Base-by-base conservation (phyloP, 768 basidiomycete species). In the Podaxis sp. region DNA sequence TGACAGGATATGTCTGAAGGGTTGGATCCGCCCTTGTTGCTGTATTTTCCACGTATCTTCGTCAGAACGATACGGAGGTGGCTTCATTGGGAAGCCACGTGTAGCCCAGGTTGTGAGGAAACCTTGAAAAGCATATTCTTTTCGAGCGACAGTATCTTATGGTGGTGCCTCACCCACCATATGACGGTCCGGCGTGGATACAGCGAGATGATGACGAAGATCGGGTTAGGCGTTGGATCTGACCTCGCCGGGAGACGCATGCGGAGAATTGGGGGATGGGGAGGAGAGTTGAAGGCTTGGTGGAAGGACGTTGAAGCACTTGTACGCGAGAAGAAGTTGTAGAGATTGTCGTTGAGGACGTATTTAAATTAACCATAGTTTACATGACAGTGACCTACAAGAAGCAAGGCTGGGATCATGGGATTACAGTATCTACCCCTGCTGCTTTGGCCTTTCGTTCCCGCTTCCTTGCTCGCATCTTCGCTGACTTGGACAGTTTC, bases 21-120 rank as follows among this genome's bases (percentile, higher is more conserved):
- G 88, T 73, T 89, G 21, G 87, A 89, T 64, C 86, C 87, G 6
- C 88, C 87, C 11, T 71, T 89, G 36, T 16, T 73, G 7, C 69
- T 82, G 9, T 89, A 89, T 72, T 76, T 89, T 57, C 85, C 87
- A 21, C 83, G 88, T 14, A 64, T 88, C 25, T 66, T 81, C 61
- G 63, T 74, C 57, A 77, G 87, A 50, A 88, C 86, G 0, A 65
- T 85, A n/a, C 66, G 74, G 61, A 78, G 85, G 21, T 60, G 84
- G 10, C 51, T 80, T 9, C 53, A 75, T 0, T 62, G 77, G 21
- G 38, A 55, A 0, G 61, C 68, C 1, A 65, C 76, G 0, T 86
- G 86, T 64, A 79, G 79, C 32, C 74, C 76, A 5, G 85, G 82
- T 0, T 87, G 85, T 65, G 3, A 23, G 1, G 83, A 86, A 55